Base-by-base conservation (phyloP, 2,329 filamentous ascomycete genomes). In the Gnomoniopsis sp. region DNA sequence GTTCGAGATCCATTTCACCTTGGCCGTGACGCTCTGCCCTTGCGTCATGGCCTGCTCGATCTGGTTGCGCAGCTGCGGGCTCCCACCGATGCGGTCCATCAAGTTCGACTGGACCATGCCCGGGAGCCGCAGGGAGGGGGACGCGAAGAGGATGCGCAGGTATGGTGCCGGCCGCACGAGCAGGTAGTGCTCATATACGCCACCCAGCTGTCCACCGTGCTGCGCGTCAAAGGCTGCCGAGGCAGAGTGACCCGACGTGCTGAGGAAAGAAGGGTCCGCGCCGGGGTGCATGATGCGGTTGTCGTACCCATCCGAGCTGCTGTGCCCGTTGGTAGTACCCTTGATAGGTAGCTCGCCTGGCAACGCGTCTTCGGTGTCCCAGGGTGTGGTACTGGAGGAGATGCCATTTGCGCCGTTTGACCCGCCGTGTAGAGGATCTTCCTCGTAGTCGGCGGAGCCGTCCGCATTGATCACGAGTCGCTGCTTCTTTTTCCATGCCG, bases 1-100 rank as follows among this genome's bases (percentile, higher is more conserved):
- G 44, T 76, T 75, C 49, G 77, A 79, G 2, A 89, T 73, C 89
- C 88, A 93, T 53, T 84, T 82, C 8, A 92, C 82, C 67, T 90
- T 90, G 3, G 88, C 88, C 0, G 89, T 92, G 4, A 92, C 85
- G 49, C 88, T 86, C 41, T 85, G 83, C 0, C 88, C 88, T 64
- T 87, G 82, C 6, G 81, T 79, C 19, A 93, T 79, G 0, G 89
- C 88, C n/a, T 76, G 71, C 1, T 72, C 70, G 22, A 85, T 72
- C 34, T 79, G 76, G 14, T 82, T 76, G 3, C 77, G 76, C 1
- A 81, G 73, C 19, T 74, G 71, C 1, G 68, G 65, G 0, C 78
- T 77, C 1, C 81, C 81, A 6, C 82, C 81, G 22, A 84, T 79
- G 30, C 77, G 79, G 4, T 75, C 74, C 66, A 85, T 76, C 63